Conservation (phyloP, 805 yeast species). For the Yueomyces sp. region DNA sequence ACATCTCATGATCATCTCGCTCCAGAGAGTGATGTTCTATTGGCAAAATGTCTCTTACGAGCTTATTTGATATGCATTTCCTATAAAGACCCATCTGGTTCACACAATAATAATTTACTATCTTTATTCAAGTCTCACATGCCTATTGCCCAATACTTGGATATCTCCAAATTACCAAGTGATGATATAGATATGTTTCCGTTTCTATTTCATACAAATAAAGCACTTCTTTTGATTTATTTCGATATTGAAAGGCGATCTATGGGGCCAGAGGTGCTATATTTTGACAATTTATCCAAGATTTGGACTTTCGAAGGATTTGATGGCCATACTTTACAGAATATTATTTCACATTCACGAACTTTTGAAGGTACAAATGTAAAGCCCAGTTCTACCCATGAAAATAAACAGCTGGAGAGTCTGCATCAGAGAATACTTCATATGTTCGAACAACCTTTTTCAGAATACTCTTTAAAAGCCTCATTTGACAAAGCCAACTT, state of each 20-base stretch:
- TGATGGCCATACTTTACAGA: slow-evolving; percentile 1
- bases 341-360: not conserved
- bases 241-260: slow-evolving; percentile 14
- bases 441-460: not conserved
- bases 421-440: slow-evolving; percentile 1
- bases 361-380: not conserved
- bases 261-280: slow-evolving; percentile 1
- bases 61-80: slow-evolving; percentile 10
- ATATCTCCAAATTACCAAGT: not conserved
- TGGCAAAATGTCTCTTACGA: slow-evolving; percentile 12
- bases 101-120: slow-evolving; percentile 2
- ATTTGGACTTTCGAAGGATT: slow-evolving; percentile 6
- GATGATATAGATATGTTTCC: slow-evolving; percentile 1
- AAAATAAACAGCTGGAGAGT: slow-evolving; percentile 12
- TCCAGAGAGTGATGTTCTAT: not conserved
- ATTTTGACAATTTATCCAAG: slow-evolving; percentile 1
- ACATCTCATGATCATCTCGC: not conserved
- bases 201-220: slow-evolving; percentile 4
- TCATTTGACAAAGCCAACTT: not conserved
- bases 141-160: slow-evolving; percentile 11
- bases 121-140: slow-evolving; percentile 7
- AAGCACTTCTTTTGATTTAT: slow-evolving; percentile 9
- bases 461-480: not conserved
- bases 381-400: slow-evolving; percentile 6
- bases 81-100: not conserved